Percentiles rank a stretch among this genome's conserved stretches.
These are phyloP conservation scores for Microdochium bolleyi DNA, from an alignment of 2,329 filamentous ascomycete species.

Conservation along the genomic window DNA sequence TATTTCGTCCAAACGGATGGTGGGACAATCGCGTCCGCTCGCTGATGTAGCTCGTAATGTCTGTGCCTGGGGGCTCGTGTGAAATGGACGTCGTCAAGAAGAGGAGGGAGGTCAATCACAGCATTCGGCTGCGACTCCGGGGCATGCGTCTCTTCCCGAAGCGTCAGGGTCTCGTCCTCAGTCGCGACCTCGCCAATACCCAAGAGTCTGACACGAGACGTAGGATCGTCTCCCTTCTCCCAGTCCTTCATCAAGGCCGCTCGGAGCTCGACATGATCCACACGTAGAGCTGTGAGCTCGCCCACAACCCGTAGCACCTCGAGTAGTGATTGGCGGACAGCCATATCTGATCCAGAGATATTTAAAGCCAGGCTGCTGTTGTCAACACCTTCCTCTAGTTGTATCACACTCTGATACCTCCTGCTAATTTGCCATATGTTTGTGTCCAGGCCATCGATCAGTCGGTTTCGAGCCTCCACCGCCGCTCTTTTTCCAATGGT, in stretches of 20 bases:
- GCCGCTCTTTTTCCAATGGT: background rate
- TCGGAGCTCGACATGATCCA: background rate
- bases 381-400: background rate
- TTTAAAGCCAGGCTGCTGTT: background rate
- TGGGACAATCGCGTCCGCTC: constrained; percentile 14
- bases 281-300: background rate
- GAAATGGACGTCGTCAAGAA: background rate
- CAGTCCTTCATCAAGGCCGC: background rate
- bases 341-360: background rate
- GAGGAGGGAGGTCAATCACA: background rate
- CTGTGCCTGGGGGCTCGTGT: background rate
- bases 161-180: background rate
- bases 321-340: background rate
- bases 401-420: background rate
- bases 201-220: background rate
- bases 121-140: background rate
- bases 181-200: background rate
- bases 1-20: constrained; percentile 16
- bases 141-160: background rate
- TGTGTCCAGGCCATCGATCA: background rate
- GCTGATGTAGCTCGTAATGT: constrained; percentile 9
- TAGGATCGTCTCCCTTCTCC: background rate
- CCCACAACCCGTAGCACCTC: background rate
- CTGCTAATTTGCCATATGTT: background rate
- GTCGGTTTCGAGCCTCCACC: background rate